Evolutionary conservation across 805 yeast species (phyloP).

Genomic region (Yarrowia yakushimensis): DNA sequence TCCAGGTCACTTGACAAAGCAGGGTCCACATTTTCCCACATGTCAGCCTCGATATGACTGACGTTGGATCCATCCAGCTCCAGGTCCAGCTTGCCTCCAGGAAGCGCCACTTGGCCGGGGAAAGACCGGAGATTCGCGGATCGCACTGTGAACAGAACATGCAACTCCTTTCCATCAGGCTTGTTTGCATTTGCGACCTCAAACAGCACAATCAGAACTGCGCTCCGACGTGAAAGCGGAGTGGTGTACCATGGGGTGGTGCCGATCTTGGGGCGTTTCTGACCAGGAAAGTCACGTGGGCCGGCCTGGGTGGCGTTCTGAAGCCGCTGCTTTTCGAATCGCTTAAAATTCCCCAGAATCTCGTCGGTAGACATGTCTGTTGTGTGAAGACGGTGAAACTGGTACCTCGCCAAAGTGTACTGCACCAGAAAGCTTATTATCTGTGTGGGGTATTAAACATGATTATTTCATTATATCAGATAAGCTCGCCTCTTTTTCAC

Average conservation of each 20-base stretch:
- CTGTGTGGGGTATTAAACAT: constrained; percentile 17
- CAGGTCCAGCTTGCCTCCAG: constrained; percentile 78
- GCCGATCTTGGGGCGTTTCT: constrained; percentile 11
- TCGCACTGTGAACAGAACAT: constrained; percentile 71
- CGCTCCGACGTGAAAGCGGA: constrained; percentile 1
- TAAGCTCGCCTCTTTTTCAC: neutral
- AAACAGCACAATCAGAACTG: constrained; percentile 9
- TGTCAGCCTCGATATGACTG: constrained; percentile 9
- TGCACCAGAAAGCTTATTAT: neutral
- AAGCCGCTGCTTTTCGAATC: constrained; percentile 15
- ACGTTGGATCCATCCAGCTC: constrained; percentile 24
- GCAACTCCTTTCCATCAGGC: constrained; percentile 44
- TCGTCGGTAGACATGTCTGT: constrained; percentile 13
- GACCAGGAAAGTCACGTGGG: neutral
- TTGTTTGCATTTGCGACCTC: neutral
- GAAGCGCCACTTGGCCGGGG: constrained; percentile 79
- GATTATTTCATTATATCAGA: neutral
- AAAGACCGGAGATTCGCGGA: constrained; percentile 62
- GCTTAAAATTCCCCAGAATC: neutral
- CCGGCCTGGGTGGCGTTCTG: neutral
- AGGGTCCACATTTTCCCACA: constrained; percentile 44
- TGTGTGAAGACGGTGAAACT: neutral
- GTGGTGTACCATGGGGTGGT: neutral
- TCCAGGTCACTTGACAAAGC: constrained; percentile 47
- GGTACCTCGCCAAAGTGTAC: neutral